Evolutionary conservation across 2,329 filamentous ascomycete species (phyloP).

Genomic region (Pseudogymnoascus destructans): DNA sequence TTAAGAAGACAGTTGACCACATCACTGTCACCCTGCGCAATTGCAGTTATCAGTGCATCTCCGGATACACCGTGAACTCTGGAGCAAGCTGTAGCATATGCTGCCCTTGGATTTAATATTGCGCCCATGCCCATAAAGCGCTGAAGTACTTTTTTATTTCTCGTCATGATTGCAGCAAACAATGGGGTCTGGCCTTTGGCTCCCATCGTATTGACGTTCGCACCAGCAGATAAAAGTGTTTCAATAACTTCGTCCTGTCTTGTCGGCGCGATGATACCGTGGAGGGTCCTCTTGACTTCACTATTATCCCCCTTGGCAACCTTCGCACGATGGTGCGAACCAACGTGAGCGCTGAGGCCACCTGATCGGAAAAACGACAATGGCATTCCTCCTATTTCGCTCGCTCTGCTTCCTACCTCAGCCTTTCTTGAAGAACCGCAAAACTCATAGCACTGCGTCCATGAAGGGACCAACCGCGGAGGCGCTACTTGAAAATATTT

Average conservation of each 20-base stretch:
- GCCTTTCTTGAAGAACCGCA: neutral
- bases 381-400: neutral
- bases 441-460: neutral
- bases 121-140: neutral
- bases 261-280: conserved; percentile 24
- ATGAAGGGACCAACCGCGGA: conserved; percentile 11
- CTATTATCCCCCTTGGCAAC: conserved; percentile 25
- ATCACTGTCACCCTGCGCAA: neutral
- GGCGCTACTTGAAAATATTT: conserved; percentile 10
- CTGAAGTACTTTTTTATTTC: neutral
- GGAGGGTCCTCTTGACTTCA: conserved; percentile 17
- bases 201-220: neutral
- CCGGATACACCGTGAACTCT: neutral
- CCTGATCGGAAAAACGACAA: neutral
- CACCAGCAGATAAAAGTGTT: neutral
- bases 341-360: too few relatives aligned
- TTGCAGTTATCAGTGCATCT: neutral
- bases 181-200: neutral
- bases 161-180: neutral
- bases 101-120: neutral
- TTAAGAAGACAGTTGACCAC: neutral
- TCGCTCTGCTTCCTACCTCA: neutral
- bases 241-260: neutral
- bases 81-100: neutral
- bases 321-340: too few relatives aligned